phyloP scores from a whole-genome alignment of 352 stramenopile genomes.

The Pythium chondricola region DNA sequence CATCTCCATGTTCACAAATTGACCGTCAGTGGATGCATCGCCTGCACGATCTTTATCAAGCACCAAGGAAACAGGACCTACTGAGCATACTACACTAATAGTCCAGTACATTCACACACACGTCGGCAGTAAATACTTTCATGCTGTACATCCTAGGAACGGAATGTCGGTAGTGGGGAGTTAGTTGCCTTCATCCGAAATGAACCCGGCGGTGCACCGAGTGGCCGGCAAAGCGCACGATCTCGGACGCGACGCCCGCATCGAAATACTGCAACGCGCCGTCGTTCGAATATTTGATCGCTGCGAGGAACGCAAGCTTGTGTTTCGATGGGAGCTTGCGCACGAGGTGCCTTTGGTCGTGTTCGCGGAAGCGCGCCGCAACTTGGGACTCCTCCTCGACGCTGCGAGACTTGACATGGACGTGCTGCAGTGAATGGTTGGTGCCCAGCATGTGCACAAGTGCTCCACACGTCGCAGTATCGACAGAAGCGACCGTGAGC shows the following conservation, averaged over 20 bases:
- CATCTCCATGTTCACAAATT: no score
- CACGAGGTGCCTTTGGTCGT: constrained; percentile 6
- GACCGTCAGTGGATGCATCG: no score
- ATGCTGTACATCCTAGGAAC: no score
- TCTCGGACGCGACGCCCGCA: constrained; percentile 5
- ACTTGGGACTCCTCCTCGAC: not conserved
- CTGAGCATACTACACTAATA: no score
- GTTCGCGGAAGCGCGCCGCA: not conserved
- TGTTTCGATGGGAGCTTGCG: not conserved
- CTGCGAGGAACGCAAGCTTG: constrained; percentile 4
- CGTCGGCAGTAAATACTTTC: no score
- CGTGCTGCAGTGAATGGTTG: not conserved
- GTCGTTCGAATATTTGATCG: not conserved
- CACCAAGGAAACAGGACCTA: no score
- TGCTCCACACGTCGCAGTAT: not conserved
- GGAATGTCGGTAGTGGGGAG: no score
- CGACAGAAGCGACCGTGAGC: not conserved
- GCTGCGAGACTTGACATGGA: constrained; percentile 1
- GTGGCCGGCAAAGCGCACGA: constrained; percentile 5
- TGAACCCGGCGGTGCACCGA: not conserved
- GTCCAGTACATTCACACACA: no score
- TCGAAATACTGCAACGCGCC: not conserved
- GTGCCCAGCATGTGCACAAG: constrained; percentile 5
- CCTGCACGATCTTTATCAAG: no score
- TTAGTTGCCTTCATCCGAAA: no score